Percentiles rank a stretch among this genome's conserved stretches.
phyloP scores from a whole-genome alignment of 208 protist genomes.

The Leishmania lainsoni region DNA sequence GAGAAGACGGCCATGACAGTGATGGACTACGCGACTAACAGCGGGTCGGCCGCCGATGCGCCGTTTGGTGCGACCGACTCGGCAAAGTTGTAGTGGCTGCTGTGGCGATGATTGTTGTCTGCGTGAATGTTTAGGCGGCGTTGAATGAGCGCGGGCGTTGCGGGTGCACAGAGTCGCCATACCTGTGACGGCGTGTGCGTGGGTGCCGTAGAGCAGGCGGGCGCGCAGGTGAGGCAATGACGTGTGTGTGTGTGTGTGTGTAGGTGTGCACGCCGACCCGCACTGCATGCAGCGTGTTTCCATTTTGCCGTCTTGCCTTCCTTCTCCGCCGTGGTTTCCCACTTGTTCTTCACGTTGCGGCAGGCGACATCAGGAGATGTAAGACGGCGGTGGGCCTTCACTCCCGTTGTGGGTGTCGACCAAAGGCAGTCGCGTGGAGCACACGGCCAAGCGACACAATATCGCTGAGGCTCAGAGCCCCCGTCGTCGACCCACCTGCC shows the following conservation, averaged over 20 bases:
- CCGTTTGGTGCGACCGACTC: slow-evolving; percentile 18
- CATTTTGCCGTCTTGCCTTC: neutral
- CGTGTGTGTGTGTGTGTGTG: neutral
- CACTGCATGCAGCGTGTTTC: neutral
- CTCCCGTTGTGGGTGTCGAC: neutral
- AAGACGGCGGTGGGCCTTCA: neutral
- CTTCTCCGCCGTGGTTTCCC: neutral
- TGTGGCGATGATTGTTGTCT: neutral
- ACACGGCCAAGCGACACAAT: neutral
- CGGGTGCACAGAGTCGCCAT: neutral
- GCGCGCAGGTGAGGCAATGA: neutral
- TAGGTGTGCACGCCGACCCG: too few relatives aligned
- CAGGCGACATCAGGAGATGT: neutral
- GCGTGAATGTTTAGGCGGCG: neutral
- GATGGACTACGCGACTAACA: slow-evolving; percentile 19
- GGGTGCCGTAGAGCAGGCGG: neutral
- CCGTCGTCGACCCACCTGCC: neutral
- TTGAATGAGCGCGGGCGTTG: neutral
- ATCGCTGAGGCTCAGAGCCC: neutral
- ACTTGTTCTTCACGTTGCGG: neutral
- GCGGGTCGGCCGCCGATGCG: neutral
- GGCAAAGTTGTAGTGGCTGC: slow-evolving; percentile 28
- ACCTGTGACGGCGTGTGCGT: neutral
- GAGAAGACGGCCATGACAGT: slow-evolving; percentile 39
- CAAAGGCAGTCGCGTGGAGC: too few relatives aligned